Base-by-base conservation (phyloP, 495 filamentous ascomycete genomes). In the Penicillium arizonense region DNA sequence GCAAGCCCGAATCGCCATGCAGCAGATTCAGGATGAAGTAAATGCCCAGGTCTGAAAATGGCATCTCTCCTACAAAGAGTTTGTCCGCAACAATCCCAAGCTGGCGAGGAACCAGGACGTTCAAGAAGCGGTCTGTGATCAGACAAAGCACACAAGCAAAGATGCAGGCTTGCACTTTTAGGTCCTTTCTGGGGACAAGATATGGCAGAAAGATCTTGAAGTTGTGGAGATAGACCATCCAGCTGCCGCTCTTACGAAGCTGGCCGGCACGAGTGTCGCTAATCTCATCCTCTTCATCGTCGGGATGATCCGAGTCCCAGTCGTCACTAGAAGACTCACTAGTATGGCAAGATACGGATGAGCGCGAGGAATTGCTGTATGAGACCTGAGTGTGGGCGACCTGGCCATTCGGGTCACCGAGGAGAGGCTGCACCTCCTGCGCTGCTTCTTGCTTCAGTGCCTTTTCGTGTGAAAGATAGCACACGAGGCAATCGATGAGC, bases 61-160 rank as follows among this genome's bases (percentile, higher is more conserved):
- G 59, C 20, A 86, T 71, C 47, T 82, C 72, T 11, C 70, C 42
- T 77, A 81, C 10, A 80, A 78, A 49, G 74, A 88, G 67, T 28
- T 70, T 75, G 57, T 88, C 78, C 47, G 82, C 74, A 26, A 88
- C 76, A 50, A 84, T 77, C 36, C 85, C 86, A 21, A 87, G 73
- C 55, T 89, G 87, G 26, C 80, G 79, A 20, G 87, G 87, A 38
- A 87, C 79, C 14, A 89, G 63, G 20, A 89, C 71, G 52, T 87
- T 86, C 36, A 50, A 18, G 4, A 40, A 36, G 11, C 47, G 36
- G 9, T 50, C 24, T 5, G 23, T 32, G 9, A 12, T 14, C 28
- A 50, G 6, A 38, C 47, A 50, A 16, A 33, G 20, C 6, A 41
- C 16, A 11, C 37, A 40, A 2, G 16, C 11, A 7, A 77, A 57